Evolutionary conservation across 2,329 filamentous ascomycete genomes (phyloP), one percentile per base, ranked within the genome.

Genomic region (Fusarium abutilonis): DNA sequence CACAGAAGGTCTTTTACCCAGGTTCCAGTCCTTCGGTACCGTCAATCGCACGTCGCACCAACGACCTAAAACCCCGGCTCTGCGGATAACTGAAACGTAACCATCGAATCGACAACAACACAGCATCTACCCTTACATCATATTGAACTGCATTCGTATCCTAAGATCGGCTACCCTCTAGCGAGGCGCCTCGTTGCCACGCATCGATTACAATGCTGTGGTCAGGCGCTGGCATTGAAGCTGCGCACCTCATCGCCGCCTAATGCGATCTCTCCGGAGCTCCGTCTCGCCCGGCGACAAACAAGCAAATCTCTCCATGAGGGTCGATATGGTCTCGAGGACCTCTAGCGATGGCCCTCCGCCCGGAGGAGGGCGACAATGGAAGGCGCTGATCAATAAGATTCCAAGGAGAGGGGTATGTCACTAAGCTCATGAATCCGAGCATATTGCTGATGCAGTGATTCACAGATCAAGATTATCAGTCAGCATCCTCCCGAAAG

Each of bases 301-400:
- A 55, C 51, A 60, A 9, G 36, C 57, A 3, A 52, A 51, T 21
- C 32, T 61, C 32, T 54, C 43, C 32, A 65, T 63, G 55, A 60
- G 56, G 60, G 36, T 57, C 59, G 56, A 63, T 40, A 72, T 71
- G 70, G 72, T 75, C 47, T 68, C 73, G n/a, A 71, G 72, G 53
- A 70, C 67, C 42, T 65, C 66, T 6, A 72, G 70, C 55, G 73
- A 75, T 34, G 70, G 64, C 52, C 57, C 56, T 57, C 59, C 62
- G 19, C 62, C 43, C 2, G 49, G 63, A 13, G 50, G 59, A 8
- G 54, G 63, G 14, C 63, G 63, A 39, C 63, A 66, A 56, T 66
- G 58, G 58, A 55, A 56, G 29, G 63, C 63, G 3, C 35, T 66
- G 17, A 60, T 66, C 26, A 47, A 47, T 21, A 65, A 66, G 59